These are phyloP conservation scores for Geoglossum glabrum DNA, from an alignment of 495 filamentous ascomycete genomes.

Conservation along the genomic window DNA sequence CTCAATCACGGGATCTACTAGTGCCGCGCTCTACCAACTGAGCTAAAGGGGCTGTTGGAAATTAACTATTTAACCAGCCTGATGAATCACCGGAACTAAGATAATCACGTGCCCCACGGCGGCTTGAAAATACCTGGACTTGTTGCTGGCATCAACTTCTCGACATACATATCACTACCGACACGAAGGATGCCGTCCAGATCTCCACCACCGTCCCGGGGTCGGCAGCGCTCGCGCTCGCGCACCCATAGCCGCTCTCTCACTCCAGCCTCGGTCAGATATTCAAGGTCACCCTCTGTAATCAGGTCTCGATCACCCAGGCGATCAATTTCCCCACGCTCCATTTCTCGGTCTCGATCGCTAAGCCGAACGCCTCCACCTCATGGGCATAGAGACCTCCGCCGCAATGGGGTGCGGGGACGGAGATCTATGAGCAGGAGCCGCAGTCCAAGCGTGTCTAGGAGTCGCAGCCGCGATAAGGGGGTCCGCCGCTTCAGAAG, in stretches of 20 bases:
- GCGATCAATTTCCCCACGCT: constrained; percentile 30
- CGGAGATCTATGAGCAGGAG: constrained; percentile 17
- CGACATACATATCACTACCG: not conserved
- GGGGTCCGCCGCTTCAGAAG: constrained; percentile 20
- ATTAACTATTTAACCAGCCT: not conserved
- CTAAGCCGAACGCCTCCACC: constrained; percentile 20
- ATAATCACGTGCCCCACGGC: not conserved
- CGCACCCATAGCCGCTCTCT: constrained; percentile 6
- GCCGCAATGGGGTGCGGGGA: constrained; percentile 20
- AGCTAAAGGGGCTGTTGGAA: constrained; percentile 1
- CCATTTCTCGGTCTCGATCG: constrained; percentile 19
- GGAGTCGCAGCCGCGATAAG: constrained; percentile 21
- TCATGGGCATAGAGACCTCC: constrained; percentile 8
- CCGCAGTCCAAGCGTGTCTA: constrained; percentile 25
- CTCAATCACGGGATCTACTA: not conserved
- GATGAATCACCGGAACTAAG: not conserved
- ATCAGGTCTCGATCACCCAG: constrained; percentile 19
- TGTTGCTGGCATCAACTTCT: not conserved
- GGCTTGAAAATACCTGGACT: too few relatives aligned
- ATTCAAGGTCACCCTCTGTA: constrained; percentile 6
- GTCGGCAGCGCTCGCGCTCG: constrained; percentile 14
- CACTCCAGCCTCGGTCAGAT: not conserved
- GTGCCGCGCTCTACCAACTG: constrained; percentile 3
- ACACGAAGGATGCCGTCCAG: not conserved
- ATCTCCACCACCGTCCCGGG: constrained; percentile 8